These are phyloP conservation scores for Neurospora sp. DNA, from an alignment of 495 filamentous ascomycete species.

Conservation along the genomic window DNA sequence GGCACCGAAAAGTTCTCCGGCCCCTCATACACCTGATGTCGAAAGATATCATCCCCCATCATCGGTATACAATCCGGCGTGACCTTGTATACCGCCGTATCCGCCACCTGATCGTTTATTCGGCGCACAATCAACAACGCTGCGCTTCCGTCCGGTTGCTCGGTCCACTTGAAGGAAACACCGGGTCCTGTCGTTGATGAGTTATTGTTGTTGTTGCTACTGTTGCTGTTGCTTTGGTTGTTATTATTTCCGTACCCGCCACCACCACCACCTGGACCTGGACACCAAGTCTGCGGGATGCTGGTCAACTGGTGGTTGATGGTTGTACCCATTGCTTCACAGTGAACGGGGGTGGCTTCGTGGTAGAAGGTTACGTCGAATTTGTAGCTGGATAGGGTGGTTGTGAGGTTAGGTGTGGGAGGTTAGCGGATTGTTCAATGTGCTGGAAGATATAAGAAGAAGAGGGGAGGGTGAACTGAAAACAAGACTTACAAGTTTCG, in stretches of 20 bases:
- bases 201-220: neutral
- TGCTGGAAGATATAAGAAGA: neutral
- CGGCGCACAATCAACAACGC: conserved; percentile 6
- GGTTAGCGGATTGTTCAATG: neutral
- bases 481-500: conserved; percentile 11
- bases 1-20: conserved; percentile 19
- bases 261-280: neutral
- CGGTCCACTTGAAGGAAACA: conserved; percentile 16
- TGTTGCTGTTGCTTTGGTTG: neutral
- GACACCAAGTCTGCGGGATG: conserved; percentile 12
- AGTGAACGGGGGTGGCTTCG: conserved; percentile 1
- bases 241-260: neutral
- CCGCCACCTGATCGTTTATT: neutral
- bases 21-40: conserved; percentile 21
- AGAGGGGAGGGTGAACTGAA: no score
- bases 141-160: neutral
- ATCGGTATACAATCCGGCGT: neutral
- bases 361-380: conserved; percentile 14
- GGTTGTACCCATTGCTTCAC: conserved; percentile 15
- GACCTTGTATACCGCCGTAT: conserved; percentile 9
- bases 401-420: neutral
- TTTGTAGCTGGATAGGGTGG: conserved; percentile 5
- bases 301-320: conserved; percentile 4
- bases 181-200: neutral
- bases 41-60: conserved; percentile 9